Conservation (phyloP, 257 asterid genomes). For the Nicotiana obtusifolia region DNA sequence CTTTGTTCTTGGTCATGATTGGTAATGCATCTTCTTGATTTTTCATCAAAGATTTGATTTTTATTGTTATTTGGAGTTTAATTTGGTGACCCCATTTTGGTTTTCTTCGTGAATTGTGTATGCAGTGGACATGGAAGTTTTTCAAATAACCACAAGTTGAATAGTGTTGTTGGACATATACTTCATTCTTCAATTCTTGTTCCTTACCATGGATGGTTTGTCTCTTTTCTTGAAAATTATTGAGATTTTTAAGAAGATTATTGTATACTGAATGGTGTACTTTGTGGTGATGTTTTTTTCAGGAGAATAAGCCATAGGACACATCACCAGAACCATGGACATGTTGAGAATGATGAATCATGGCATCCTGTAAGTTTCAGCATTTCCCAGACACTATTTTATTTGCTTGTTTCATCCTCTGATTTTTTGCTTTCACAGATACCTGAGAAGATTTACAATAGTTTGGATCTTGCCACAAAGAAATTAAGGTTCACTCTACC, state of each 20-base stretch:
- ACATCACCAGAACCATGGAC: slow-evolving; percentile 97
- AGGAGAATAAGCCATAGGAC: slow-evolving; percentile 98
- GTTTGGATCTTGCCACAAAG: slow-evolving; percentile 50
- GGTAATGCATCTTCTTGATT: slow-evolving; percentile 30
- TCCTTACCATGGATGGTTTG: slow-evolving; percentile 98
- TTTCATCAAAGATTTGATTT: not conserved
- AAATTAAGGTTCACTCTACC: slow-evolving; percentile 79
- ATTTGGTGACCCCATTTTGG: not conserved
- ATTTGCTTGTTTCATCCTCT: not conserved
- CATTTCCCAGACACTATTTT: not conserved
- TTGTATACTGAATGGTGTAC: not conserved
- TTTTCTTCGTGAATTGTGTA: slow-evolving; percentile 19
- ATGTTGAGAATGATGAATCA: slow-evolving; percentile 92
- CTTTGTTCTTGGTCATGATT: slow-evolving; percentile 97
- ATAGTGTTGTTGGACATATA: slow-evolving; percentile 84
- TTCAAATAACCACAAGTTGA: slow-evolving; percentile 66
- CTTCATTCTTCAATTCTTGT: slow-evolving; percentile 95
- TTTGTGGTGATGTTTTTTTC: not conserved
- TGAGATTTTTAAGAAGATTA: too few species aligned
- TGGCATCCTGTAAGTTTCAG: slow-evolving; percentile 72
- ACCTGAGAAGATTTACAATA: slow-evolving; percentile 52
- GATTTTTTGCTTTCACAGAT: slow-evolving; percentile 31
- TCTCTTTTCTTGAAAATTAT: not conserved
- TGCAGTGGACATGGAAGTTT: slow-evolving; percentile 99
- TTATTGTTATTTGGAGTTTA: not conserved